A percentile compares a stretch with the other conserved stretches of the same genome.
phyloP scores from a whole-genome alignment of 2,329 filamentous ascomycete species.

The Pseudocercospora macadamiae region DNA sequence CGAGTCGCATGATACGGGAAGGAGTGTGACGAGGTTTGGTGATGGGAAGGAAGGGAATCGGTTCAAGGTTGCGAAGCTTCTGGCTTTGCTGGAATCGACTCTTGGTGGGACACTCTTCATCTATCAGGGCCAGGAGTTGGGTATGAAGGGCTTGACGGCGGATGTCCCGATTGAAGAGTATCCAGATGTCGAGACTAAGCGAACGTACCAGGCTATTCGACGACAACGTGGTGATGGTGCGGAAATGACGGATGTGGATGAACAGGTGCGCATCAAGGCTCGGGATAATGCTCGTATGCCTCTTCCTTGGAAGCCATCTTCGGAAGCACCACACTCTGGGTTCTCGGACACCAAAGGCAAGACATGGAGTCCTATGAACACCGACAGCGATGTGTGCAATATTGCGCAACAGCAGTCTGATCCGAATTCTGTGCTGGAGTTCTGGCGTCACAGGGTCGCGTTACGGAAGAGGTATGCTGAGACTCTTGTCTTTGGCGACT shows the following conservation, averaged over 20 bases:
- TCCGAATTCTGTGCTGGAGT: conserved; percentile 18
- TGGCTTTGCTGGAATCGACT: conserved; percentile 59
- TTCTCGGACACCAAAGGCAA: conserved; percentile 49
- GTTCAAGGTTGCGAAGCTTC: conserved; percentile 58
- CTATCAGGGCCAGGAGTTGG: conserved; percentile 69
- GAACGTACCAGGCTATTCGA: not conserved
- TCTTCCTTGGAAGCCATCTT: conserved; percentile 16
- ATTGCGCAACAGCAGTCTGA: conserved; percentile 17
- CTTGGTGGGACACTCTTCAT: conserved; percentile 65
- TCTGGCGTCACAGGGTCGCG: conserved; percentile 24
- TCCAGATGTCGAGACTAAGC: conserved; percentile 62
- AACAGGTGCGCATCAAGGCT: conserved; percentile 59
- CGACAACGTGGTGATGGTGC: conserved; percentile 10
- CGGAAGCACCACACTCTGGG: conserved; percentile 55
- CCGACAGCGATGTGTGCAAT: conserved; percentile 23
- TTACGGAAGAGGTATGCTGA: conserved; percentile 20
- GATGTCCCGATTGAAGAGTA: conserved; percentile 64
- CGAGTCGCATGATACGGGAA: conserved; percentile 67
- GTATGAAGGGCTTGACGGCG: conserved; percentile 63
- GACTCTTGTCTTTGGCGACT: conserved; percentile 24
- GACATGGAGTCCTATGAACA: conserved; percentile 31
- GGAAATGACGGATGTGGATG: conserved; percentile 46
- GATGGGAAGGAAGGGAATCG: conserved; percentile 51
- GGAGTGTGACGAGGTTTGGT: conserved; percentile 59
- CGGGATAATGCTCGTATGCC: conserved; percentile 67